A percentile compares a stretch with the other conserved stretches of the same genome.
phyloP scores from a whole-genome alignment of 1,139 yeast species.

The Nakaseomyces bracarensis region DNA sequence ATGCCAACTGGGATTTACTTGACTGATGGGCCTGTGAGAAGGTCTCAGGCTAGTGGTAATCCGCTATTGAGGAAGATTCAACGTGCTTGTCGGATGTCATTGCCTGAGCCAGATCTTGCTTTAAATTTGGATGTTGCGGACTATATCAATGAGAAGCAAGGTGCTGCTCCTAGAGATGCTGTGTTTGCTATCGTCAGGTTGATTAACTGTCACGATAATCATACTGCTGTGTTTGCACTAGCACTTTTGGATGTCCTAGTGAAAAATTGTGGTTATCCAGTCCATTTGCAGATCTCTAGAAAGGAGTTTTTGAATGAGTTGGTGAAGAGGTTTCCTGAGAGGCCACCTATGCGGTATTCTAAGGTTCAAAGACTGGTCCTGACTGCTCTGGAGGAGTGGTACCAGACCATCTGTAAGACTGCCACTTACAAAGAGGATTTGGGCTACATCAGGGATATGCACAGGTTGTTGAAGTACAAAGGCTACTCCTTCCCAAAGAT shows the following conservation, averaged over 20 bases:
- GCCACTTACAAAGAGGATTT: slow-evolving; percentile 86
- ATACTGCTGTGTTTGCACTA: slow-evolving; percentile 55
- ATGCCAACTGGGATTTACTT: slow-evolving; percentile 31
- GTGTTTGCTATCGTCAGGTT: slow-evolving; percentile 82
- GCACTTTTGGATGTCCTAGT: slow-evolving; percentile 75
- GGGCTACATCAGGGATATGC: slow-evolving; percentile 93
- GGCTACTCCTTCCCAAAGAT: slow-evolving; percentile 91
- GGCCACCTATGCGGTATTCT: slow-evolving; percentile 81
- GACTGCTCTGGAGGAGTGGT: slow-evolving; percentile 95
- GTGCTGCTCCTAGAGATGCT: slow-evolving; percentile 85
- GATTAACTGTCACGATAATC: slow-evolving; percentile 76
- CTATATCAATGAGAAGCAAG: slow-evolving; percentile 85
- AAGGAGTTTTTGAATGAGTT: slow-evolving; percentile 90
- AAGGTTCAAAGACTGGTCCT: slow-evolving; percentile 76
- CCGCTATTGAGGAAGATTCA: slow-evolving; percentile 56
- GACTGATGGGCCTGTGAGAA: slow-evolving; percentile 30
- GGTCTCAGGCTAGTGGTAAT: slow-evolving; percentile 25
- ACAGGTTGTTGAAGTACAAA: slow-evolving; percentile 75
- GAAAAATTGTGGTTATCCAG: slow-evolving; percentile 95
- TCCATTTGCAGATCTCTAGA: slow-evolving; percentile 88
- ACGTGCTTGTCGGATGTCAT: slow-evolving; percentile 81
- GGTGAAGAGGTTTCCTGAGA: slow-evolving; percentile 88
- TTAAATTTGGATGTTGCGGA: slow-evolving; percentile 90
- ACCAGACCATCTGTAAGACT: slow-evolving; percentile 86
- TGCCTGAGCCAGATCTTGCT: slow-evolving; percentile 81